phyloP scores from a whole-genome alignment of 768 basidiomycete species.

The Tylopilus balloui region DNA sequence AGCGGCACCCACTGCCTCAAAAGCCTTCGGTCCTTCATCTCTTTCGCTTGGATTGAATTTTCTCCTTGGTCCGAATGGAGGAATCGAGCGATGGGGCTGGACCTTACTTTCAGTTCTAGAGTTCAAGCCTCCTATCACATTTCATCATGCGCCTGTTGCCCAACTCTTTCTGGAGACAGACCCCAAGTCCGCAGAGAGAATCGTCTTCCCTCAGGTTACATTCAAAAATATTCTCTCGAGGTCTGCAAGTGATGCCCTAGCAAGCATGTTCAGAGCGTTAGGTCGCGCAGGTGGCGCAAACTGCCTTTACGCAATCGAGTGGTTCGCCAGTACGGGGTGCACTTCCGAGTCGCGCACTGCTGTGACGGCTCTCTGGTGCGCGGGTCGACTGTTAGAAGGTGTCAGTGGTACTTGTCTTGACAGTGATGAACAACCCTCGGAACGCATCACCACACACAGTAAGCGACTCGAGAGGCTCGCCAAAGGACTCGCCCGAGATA shows the following conservation, averaged over 20 bases:
- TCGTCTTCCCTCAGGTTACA: conserved; percentile 53
- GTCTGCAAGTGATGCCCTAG: conserved; percentile 51
- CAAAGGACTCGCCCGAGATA: conserved; percentile 54
- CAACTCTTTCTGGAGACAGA: conserved; percentile 55
- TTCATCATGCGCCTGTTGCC: conserved; percentile 45
- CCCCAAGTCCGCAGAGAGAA: conserved; percentile 32
- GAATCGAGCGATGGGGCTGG: conserved; percentile 93
- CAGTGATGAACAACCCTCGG: conserved; percentile 11
- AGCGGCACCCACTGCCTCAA: conserved; percentile 14
- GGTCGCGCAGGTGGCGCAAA: conserved; percentile 66
- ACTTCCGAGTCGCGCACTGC: conserved; percentile 42
- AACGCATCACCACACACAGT: conserved; percentile 23
- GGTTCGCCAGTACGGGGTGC: conserved; percentile 61
- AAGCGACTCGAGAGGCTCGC: conserved; percentile 61
- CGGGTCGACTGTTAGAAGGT: conserved; percentile 72
- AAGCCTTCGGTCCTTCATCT: conserved; percentile 31
- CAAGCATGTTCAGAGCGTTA: conserved; percentile 67
- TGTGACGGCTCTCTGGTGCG: conserved; percentile 82
- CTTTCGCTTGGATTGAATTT: conserved; percentile 52
- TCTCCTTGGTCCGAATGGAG: conserved; percentile 75
- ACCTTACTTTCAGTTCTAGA: conserved; percentile 77
- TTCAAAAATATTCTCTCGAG: conserved; percentile 54
- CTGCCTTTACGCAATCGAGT: conserved; percentile 75
- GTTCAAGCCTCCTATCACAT: conserved; percentile 51
- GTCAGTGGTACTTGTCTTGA: conserved; percentile 47